phyloP scores from a whole-genome alignment of 495 filamentous ascomycete species.

The Xylaria intraflava region DNA sequence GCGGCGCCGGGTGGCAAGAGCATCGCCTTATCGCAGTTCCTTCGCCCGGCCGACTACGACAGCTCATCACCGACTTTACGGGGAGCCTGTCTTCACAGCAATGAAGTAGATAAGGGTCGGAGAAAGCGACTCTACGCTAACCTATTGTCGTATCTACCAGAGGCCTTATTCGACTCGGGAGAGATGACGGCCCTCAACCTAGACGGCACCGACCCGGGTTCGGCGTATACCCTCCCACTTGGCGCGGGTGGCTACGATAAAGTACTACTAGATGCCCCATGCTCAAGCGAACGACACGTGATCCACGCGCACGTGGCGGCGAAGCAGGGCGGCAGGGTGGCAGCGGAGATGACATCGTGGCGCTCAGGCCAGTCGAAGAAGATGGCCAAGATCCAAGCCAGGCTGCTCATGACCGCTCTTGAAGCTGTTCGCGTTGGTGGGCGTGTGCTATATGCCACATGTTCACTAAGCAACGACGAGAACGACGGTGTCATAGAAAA shows the following conservation, averaged over 20 bases:
- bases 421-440: conserved; percentile 7
- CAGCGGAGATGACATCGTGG: conserved; percentile 13
- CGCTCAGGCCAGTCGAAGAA: conserved; percentile 12
- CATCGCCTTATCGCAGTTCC: conserved; percentile 6
- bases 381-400: conserved; percentile 10
- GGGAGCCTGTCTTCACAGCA: conserved; percentile 12
- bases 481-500: conserved; percentile 9
- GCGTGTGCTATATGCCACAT: conserved; percentile 10
- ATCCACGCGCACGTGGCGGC: conserved; percentile 7
- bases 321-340: conserved; percentile 1
- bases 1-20: conserved; percentile 11
- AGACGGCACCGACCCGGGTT: conserved; percentile 3
- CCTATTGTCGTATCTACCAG: conserved; percentile 2
- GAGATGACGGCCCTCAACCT: conserved; percentile 11
- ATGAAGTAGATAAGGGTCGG: conserved; percentile 9
- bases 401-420: conserved; percentile 9
- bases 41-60: neutral
- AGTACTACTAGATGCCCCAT: conserved; percentile 11
- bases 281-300: conserved; percentile 11
- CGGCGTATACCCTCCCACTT: neutral
- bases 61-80: neutral
- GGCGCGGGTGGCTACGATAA: conserved; percentile 9
- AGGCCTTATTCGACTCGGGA: neutral
- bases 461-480: conserved; percentile 10
- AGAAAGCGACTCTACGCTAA: conserved; percentile 9